These are phyloP conservation scores for Basipetospora chlamydospora DNA, from an alignment of 2,329 filamentous ascomycete genomes.

Conservation along the genomic window DNA sequence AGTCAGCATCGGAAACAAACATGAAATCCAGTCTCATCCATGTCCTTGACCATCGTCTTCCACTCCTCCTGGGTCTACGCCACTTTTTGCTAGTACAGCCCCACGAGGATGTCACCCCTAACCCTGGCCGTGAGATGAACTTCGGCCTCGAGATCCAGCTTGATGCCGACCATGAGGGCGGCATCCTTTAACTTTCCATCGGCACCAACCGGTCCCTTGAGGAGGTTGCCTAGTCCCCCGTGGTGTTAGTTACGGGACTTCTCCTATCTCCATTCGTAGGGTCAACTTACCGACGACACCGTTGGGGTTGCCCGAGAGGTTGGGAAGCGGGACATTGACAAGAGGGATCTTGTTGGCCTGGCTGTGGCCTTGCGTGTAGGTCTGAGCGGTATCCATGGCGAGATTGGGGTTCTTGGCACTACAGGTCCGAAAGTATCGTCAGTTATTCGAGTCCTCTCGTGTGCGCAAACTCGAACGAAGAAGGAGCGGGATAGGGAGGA, in stretches of 20 bases:
- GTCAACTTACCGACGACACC: conserved; percentile 14
- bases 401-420: conserved; percentile 4
- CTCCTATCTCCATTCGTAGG: neutral
- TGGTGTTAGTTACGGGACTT: neutral
- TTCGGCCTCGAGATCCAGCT: conserved; percentile 48
- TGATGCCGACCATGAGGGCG: conserved; percentile 45
- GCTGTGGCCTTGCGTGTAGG: conserved; percentile 14
- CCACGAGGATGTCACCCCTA: conserved; percentile 45
- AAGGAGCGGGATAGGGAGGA: too few relatives aligned
- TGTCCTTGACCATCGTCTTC: too few relatives aligned
- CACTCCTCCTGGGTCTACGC: too few relatives aligned
- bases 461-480: too few relatives aligned
- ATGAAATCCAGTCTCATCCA: too few relatives aligned
- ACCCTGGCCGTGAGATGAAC: conserved; percentile 46
- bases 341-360: conserved; percentile 12
- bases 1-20: too few relatives aligned
- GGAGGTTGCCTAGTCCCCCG: conserved; percentile 28
- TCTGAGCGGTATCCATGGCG: conserved; percentile 8
- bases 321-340: conserved; percentile 19
- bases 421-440: neutral
- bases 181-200: conserved; percentile 43
- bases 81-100: conserved; percentile 32
- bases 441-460: neutral
- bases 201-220: conserved; percentile 41
- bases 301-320: conserved; percentile 21